Conservation (phyloP, 2,329 filamentous ascomycete species). For the Colletotrichum liriopes region DNA sequence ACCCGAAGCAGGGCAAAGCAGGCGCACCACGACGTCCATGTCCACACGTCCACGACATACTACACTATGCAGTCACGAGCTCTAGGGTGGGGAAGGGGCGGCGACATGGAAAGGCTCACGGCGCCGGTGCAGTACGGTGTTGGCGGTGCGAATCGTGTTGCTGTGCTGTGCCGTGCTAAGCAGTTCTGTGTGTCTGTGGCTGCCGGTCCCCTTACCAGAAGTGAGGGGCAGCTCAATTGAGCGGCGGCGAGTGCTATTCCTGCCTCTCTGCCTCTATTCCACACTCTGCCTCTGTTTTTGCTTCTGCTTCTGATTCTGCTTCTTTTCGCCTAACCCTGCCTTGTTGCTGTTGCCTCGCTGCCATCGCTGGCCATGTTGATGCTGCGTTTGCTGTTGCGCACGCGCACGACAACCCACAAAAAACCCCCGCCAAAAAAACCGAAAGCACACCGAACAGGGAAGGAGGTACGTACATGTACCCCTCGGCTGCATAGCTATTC, state of each 20-base stretch:
- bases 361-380: background rate
- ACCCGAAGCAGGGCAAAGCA: conserved; percentile 11
- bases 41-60: conserved; percentile 11
- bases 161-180: background rate
- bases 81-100: conserved; percentile 1
- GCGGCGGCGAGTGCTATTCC: background rate
- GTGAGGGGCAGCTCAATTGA: conserved; percentile 1
- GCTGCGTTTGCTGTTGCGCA: conserved; percentile 9
- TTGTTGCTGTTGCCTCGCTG: conserved; percentile 11
- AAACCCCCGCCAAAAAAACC: background rate
- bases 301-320: conserved; percentile 1
- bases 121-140: conserved; percentile 3
- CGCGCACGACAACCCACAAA: conserved; percentile 2
- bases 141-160: background rate
- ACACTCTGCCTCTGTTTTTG: background rate
- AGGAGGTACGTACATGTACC: conserved; percentile 22
- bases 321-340: background rate
- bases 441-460: conserved; percentile 11
- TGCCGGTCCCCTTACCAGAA: background rate
- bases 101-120: background rate
- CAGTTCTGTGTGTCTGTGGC: background rate
- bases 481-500: background rate
- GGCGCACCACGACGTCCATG: conserved; percentile 5
- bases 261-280: background rate
- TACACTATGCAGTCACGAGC: too few species aligned